Percentiles rank a stretch among this genome's conserved stretches.
Evolutionary conservation across 2,329 filamentous ascomycete species (phyloP).

Genomic region (Nothophoma quercina): DNA sequence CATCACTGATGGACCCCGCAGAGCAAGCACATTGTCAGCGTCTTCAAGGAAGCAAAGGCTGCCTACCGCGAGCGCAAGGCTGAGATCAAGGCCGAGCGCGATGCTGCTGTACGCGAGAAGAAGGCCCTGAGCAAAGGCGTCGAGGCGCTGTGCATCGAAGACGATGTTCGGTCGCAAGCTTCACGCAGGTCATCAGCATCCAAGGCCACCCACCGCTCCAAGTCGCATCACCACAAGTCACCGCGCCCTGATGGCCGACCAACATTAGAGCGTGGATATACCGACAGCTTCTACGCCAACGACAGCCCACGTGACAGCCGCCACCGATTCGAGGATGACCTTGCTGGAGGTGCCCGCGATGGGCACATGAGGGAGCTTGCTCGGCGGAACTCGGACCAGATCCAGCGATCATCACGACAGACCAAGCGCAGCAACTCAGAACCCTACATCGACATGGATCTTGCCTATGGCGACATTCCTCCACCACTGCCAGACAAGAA

Average conservation of each 20-base stretch:
- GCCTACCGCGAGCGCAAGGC: constrained; percentile 90
- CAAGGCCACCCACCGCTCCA: constrained; percentile 33
- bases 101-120: constrained; percentile 64
- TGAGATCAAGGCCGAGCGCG: constrained; percentile 75
- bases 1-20: constrained; percentile 48
- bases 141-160: constrained; percentile 56
- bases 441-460: constrained; percentile 80
- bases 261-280: constrained; percentile 53
- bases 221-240: constrained; percentile 27
- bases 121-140: constrained; percentile 65
- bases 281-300: constrained; percentile 54
- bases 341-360: constrained; percentile 38
- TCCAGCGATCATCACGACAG: constrained; percentile 22
- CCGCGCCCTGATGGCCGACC: constrained; percentile 35
- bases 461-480: constrained; percentile 87
- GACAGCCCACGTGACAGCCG: constrained; percentile 35
- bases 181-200: constrained; percentile 26
- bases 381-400: constrained; percentile 53
- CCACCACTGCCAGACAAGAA: constrained; percentile 66
- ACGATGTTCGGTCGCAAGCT: constrained; percentile 45
- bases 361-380: constrained; percentile 50
- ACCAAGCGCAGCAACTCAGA: constrained; percentile 48
- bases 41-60: constrained; percentile 90
- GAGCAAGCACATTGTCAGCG: constrained; percentile 88
- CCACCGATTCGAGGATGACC: constrained; percentile 43